Evolutionary conservation across 371 early-diverging fungal species (phyloP).

Genomic region (Blastocladiella emersonii): DNA sequence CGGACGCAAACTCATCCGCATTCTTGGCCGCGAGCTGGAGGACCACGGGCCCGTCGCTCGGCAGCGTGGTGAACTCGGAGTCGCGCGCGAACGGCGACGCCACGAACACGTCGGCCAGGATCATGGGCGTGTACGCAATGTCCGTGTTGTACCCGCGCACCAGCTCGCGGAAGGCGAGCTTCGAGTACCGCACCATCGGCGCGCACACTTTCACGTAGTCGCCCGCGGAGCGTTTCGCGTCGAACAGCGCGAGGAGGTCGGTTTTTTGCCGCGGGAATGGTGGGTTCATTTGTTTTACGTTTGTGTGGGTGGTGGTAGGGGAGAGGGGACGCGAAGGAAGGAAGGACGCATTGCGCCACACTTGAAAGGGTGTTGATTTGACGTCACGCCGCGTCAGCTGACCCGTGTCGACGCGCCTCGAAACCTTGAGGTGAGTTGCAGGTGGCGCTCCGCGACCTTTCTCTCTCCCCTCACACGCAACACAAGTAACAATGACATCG

Average conservation of each 20-base stretch:
- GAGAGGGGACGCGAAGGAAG: too few species aligned
- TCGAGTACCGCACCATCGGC: constrained; percentile 79
- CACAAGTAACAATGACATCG: too few species aligned
- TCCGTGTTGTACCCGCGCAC: constrained; percentile 80
- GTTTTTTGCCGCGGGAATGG: too few species aligned
- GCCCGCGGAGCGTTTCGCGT: background rate
- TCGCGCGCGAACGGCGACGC: constrained; percentile 64
- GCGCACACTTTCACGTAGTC: background rate
- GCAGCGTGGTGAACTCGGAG: constrained; percentile 66
- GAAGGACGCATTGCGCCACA: too few species aligned
- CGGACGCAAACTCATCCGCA: constrained; percentile 63
- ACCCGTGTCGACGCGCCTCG: too few species aligned
- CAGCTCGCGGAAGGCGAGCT: constrained; percentile 81
- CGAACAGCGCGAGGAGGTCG: background rate
- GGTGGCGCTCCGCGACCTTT: too few species aligned
- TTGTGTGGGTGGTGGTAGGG: too few species aligned
- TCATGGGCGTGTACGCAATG: constrained; percentile 96
- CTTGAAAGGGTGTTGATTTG: too few species aligned
- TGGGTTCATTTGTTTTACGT: too few species aligned
- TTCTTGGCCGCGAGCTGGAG: constrained; percentile 88
- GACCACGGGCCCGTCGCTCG: constrained; percentile 63
- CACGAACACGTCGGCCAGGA: constrained; percentile 84
- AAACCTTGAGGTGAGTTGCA: too few species aligned
- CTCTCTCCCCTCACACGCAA: too few species aligned
- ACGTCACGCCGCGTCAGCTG: too few species aligned